Evolutionary conservation across 202 grass and related monocot species (phyloP).

Genomic region (Setaria italica): DNA sequence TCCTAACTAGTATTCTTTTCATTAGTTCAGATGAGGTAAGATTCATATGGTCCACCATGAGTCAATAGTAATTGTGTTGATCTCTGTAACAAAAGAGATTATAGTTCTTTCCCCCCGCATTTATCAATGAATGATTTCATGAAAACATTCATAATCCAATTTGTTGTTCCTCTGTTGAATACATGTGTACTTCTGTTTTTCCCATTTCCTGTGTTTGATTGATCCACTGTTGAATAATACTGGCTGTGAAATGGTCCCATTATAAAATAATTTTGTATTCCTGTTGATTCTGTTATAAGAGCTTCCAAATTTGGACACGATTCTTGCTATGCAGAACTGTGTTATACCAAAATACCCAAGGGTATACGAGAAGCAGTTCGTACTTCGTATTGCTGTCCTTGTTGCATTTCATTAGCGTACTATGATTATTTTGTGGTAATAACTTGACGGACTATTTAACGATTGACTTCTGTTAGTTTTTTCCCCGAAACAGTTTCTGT

Average conservation of each 20-base stretch:
- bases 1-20: slow-evolving; percentile 66
- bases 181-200: neutral
- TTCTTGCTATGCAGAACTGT: neutral
- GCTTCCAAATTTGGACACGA: neutral
- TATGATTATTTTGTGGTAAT: too few species aligned
- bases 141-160: slow-evolving; percentile 35
- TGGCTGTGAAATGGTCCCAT: neutral
- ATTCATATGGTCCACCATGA: slow-evolving; percentile 41
- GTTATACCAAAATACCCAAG: neutral
- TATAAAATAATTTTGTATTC: neutral
- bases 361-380: neutral
- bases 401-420: too few species aligned
- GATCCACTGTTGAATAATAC: neutral
- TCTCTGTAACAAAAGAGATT: slow-evolving; percentile 48
- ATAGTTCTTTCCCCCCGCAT: slow-evolving; percentile 38
- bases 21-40: slow-evolving; percentile 52
- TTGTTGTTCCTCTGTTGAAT: slow-evolving; percentile 14
- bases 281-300: neutral
- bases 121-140: slow-evolving; percentile 47
- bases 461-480: too few species aligned
- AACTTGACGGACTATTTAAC: too few species aligned
- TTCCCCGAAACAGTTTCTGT: neutral
- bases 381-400: too few species aligned
- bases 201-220: neutral
- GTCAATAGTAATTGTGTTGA: slow-evolving; percentile 32